Percentiles rank a stretch among this genome's conserved stretches.
phyloP scores from a whole-genome alignment of 805 yeast genomes.

The Candida piceae region DNA sequence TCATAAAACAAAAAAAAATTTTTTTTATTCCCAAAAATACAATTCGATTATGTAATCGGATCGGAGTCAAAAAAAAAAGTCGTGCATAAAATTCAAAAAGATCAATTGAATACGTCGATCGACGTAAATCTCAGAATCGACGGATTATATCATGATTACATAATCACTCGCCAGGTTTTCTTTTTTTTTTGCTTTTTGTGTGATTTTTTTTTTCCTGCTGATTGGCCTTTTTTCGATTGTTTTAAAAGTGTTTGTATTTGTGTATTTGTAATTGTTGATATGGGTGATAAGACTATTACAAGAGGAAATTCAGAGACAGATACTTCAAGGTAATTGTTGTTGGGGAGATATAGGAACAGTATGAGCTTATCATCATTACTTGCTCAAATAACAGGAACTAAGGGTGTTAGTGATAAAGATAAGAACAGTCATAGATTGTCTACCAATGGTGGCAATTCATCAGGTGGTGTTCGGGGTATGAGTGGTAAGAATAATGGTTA shows the following conservation, averaged over 20 bases:
- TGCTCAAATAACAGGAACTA: background rate
- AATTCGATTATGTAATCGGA: background rate
- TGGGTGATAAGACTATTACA: too few species aligned
- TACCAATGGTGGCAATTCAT: background rate
- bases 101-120: background rate
- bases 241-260: background rate
- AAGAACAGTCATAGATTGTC: too few species aligned
- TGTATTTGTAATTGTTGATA: too few species aligned
- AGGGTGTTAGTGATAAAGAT: background rate
- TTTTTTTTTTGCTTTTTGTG: too few species aligned
- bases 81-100: background rate
- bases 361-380: slow-evolving; percentile 19
- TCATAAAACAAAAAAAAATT: background rate
- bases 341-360: too few species aligned
- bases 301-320: too few species aligned
- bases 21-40: background rate
- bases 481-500: background rate
- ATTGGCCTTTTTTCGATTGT: too few species aligned
- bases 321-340: too few species aligned
- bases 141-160: background rate
- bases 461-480: too few species aligned
- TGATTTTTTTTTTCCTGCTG: too few species aligned
- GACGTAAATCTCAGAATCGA: background rate
- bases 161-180: too few species aligned
- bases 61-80: background rate